Base-by-base conservation (phyloP, 2,329 filamentous ascomycete genomes). In the Trichophyton rubrum region DNA sequence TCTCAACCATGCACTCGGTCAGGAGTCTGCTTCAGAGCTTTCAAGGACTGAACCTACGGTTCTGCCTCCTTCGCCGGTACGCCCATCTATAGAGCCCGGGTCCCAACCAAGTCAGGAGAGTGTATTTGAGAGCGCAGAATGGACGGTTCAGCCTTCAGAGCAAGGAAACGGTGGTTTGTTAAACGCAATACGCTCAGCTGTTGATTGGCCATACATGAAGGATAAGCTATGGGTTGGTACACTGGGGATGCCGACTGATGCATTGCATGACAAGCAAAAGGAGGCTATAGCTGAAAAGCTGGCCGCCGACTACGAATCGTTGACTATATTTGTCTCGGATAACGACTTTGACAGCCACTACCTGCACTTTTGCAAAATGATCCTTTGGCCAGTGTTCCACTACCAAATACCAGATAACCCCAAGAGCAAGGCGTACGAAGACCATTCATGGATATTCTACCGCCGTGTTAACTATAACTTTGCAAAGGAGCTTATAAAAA, bases 401-500 rank as follows among this genome's bases (percentile, higher is more conserved):
- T 97, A 97, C 73, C 91, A 96, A 74, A 95, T 97, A 62, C 93
- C 92, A 0, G 93, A 97, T 71, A 95, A 95, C 70, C 92, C 92
- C 27, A 96, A 96, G 80, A 96, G 90, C 83, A 97, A 97, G 73
- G 92, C 92, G 0, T 97, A 96, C 72, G 88, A 95, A 72, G 92
- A 97, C 67, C 91, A 97, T 74, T 96, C 91, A 0, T 97, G 91
- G 90, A 83, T 90, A 66, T 95, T 89, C 77, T 97, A 97, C 68
- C 87, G 90, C 70, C 89, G 89, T 59, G 82, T 96, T 69, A 96
- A 96, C 75, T 87, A 93, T 72, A 89, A 87, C 2, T 96, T 97
- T 74, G 92, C 92, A 35, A 88, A 96, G 71, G 87, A 86, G 70
- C 90, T 97, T 62, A 80, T 95, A 56, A 87, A 87, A 72, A 89